Evolutionary conservation across 2,329 filamentous ascomycete genomes (phyloP).

Genomic region (Pseudogymnoascus sp.): DNA sequence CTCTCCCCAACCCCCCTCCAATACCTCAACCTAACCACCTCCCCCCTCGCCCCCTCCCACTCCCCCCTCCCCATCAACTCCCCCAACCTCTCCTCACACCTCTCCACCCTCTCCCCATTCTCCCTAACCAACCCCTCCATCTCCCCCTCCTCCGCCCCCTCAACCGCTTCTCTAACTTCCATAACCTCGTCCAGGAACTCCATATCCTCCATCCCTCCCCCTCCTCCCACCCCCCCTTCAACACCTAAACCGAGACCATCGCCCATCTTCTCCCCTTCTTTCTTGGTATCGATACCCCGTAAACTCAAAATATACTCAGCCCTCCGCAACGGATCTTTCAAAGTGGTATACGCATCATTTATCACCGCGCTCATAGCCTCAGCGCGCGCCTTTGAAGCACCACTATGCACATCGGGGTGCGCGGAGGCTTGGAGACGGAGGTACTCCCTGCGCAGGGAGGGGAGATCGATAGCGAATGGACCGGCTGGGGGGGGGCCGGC

Average conservation of each 20-base stretch:
- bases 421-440: conserved; percentile 70
- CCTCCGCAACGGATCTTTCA: conserved; percentile 66
- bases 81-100: conserved; percentile 56
- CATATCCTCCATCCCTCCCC: conserved; percentile 56
- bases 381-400: conserved; percentile 49
- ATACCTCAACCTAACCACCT: conserved; percentile 75
- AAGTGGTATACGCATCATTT: conserved; percentile 86
- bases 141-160: conserved; percentile 60
- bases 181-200: conserved; percentile 71
- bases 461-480: conserved; percentile 65
- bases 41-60: conserved; percentile 55
- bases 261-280: conserved; percentile 40
- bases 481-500: conserved; percentile 68
- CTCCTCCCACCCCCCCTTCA: conserved; percentile 39
- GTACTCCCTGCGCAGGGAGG: conserved; percentile 73
- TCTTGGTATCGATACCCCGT: conserved; percentile 66
- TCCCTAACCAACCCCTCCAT: conserved; percentile 53
- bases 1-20: conserved; percentile 84
- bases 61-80: conserved; percentile 59
- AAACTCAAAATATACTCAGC: conserved; percentile 79
- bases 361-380: conserved; percentile 75
- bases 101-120: conserved; percentile 61
- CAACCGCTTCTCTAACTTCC: conserved; percentile 69
- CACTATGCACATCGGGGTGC: conserved; percentile 60
- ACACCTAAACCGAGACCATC: not conserved